Evolutionary conservation across 148 eudicot species (phyloP).

Genomic region (Rhododendron henanense): DNA sequence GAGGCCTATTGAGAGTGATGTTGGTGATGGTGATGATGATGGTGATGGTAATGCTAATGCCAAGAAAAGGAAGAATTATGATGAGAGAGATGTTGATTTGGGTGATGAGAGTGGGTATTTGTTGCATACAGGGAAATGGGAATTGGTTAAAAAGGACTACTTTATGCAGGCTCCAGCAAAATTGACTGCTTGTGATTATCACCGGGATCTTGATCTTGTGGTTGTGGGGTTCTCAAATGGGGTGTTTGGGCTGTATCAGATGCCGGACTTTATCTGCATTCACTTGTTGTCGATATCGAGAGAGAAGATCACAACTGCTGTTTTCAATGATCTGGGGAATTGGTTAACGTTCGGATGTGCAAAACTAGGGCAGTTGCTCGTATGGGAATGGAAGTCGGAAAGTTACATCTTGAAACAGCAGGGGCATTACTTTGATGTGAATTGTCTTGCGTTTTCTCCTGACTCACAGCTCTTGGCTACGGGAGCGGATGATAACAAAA

Average conservation of each 20-base stretch:
- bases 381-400: constrained; percentile 99
- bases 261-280: constrained; percentile 88
- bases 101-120: constrained; percentile 31
- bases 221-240: constrained; percentile 92
- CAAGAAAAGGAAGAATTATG: constrained; percentile 60
- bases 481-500: constrained; percentile 97
- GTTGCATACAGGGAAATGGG: constrained; percentile 76
- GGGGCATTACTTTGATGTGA: constrained; percentile 97
- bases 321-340: constrained; percentile 82
- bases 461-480: constrained; percentile 98
- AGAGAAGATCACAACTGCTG: constrained; percentile 79
- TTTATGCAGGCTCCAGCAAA: constrained; percentile 90
- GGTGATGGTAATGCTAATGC: constrained; percentile 12
- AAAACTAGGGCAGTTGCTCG: constrained; percentile 93
- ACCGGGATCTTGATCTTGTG: constrained; percentile 65
- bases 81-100: constrained; percentile 28
- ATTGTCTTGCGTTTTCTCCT: constrained; percentile 86
- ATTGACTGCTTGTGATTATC: constrained; percentile 75
- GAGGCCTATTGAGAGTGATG: constrained; percentile 31
- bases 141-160: constrained; percentile 72
- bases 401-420: constrained; percentile 95
- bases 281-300: constrained; percentile 85
- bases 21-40: constrained; percentile 16
- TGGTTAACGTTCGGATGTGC: constrained; percentile 98
- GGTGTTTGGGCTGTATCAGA: constrained; percentile 85